Base-by-base conservation (phyloP, 1,284 basidiomycete genomes). In the Sanghuangporus sanghuang region DNA sequence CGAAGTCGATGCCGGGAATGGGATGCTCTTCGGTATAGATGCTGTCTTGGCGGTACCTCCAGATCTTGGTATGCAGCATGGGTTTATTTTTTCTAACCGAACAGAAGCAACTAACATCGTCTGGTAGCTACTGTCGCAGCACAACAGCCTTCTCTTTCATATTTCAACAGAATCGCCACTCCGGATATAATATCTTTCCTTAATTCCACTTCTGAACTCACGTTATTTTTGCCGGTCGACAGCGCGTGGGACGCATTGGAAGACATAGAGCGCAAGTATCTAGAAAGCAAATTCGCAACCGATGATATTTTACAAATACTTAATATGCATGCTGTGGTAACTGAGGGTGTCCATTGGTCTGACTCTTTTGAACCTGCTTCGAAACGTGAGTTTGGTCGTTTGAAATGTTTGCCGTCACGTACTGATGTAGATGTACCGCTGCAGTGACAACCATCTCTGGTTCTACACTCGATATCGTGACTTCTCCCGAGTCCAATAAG, bases 221-320 rank as follows among this genome's bases (percentile, higher is more conserved):
- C 96, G 0, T 70, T 99, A 42, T 99, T 99, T 74, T 82, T 97
- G 1, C 96, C 97, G 0, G 80, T 89, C 14, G 85, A 97, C 71
- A 77, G 83, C 27, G 96, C 97, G 9, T 98, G 87, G 85, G 78
- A 81, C 53, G 75, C 70, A 44, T 76, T 89, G 64, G 83, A 85
- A 70, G 78, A 78, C 23, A 82, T 92, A 59, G 93, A 95, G 72
- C 83, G 86, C 57, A 75, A 90, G 6, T 98, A 96, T 73, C 81
- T 98, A 27, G 90, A 95, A 74, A 94, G 92, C 68, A 85, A 85
- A 62, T 95, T 89, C 69, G 92, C 94, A 0, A 79, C 83, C 9
- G 86, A 90, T 68, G 95, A 96, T 69, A 78, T 96, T 11, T 77
- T 77, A 32, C 84, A 85, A 54, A 92, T 97, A 57, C 74, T 96